phyloP scores from a whole-genome alignment of 257 asterid species.

The Solanum sejunctum region DNA sequence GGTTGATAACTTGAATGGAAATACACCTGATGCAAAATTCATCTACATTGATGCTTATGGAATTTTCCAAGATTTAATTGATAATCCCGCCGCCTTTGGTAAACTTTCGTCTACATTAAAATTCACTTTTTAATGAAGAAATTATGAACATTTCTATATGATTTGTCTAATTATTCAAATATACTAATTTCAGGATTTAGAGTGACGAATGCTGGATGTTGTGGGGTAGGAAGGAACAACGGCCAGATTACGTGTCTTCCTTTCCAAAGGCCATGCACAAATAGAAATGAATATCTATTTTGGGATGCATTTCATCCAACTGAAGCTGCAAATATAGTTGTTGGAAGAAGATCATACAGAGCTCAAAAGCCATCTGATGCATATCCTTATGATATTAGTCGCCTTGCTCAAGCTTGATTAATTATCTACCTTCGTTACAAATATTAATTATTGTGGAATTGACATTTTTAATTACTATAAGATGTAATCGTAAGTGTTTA shows the following conservation, averaged over 20 bases:
- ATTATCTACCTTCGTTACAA: not conserved
- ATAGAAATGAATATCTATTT: slow-evolving; percentile 5
- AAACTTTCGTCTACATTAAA: not conserved
- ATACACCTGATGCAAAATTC: slow-evolving; percentile 8
- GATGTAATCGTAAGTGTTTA: not conserved
- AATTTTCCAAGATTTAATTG: slow-evolving; percentile 19
- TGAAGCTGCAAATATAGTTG: slow-evolving; percentile 11
- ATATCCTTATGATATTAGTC: slow-evolving; percentile 13
- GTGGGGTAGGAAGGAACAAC: slow-evolving; percentile 21
- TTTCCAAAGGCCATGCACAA: slow-evolving; percentile 9
- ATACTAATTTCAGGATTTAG: slow-evolving; percentile 3
- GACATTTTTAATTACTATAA: not conserved
- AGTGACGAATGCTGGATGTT: slow-evolving; percentile 20
- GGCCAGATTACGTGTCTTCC: slow-evolving; percentile 21
- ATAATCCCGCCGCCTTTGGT: slow-evolving; percentile 15
- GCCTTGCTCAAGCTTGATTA: slow-evolving; percentile 5
- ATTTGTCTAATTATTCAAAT: not conserved
- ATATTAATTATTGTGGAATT: not conserved
- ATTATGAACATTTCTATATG: not conserved
- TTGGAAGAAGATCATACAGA: slow-evolving; percentile 11
- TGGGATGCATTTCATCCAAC: slow-evolving; percentile 23
- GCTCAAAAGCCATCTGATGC: slow-evolving; percentile 16
- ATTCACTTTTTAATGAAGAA: no score
- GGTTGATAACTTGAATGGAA: slow-evolving; percentile 1
- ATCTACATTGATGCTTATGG: slow-evolving; percentile 13